Evolutionary conservation across 805 yeast genomes (phyloP), one percentile per base, ranked within the genome.

Genomic region (Candida chilensis): DNA sequence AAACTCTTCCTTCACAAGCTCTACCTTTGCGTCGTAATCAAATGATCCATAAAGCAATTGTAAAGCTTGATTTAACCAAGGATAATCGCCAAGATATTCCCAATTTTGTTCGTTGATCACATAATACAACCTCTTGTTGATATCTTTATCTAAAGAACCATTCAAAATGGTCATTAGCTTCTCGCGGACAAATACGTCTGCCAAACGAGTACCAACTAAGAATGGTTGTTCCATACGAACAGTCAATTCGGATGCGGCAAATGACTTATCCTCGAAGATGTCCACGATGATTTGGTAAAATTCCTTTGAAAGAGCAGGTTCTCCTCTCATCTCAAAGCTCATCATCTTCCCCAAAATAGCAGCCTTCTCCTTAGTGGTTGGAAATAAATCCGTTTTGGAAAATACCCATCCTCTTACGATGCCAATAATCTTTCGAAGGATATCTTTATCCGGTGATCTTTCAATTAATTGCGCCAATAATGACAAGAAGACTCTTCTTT

Each of bases 141-240:
- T 67, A 40, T 83, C 87, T 30, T 64, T 69, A 37, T 88, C 96
- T 37, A 92, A 59, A 39, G 94, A 82, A 27, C 70, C 70, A 49
- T 79, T 78, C 45, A 92, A 57, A 33, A 92, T 83, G 0, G 69
- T 50, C 92, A 92, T 82, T 37, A 94, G 68, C 40, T 75, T 78
- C 34, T 74, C 67, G 29, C 98, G 72, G 17, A 85, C 78, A 3
- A 66, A 61, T 3, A 78, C 80, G 45, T 87, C 90, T 0, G 81
- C 74, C 3, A 84, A 67, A 20, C 94, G 71, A 0, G 98, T 92
- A 20, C 98, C 99, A 7, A 86, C 90, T 43, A 92, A 60, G 53
- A 92, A 92, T 17, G 97, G 94, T 51, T 88, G 96, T 50, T 92
- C 99, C 84, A 92, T 78, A 32, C 98, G 66, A 11, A 87, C 90